Evolutionary conservation across 768 basidiomycete genomes (phyloP).

Genomic region (Cantharellus anzutake): DNA sequence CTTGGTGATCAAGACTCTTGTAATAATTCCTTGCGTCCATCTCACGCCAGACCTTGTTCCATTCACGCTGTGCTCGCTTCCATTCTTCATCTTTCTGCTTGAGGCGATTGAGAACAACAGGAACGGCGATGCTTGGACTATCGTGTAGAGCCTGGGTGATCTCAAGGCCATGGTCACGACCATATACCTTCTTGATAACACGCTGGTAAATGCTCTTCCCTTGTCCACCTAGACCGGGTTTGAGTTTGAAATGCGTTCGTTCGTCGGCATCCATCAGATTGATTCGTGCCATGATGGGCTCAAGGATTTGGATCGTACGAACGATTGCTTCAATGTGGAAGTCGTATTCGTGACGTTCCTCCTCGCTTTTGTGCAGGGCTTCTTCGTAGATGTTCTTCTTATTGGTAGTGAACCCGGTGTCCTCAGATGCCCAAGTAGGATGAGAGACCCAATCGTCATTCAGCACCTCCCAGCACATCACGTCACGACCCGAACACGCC

Average conservation of each 20-base stretch:
- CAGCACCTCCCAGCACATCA: conserved; percentile 85
- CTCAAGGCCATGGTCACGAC: conserved; percentile 53
- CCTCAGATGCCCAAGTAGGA: conserved; percentile 95
- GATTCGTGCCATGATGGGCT: conserved; percentile 70
- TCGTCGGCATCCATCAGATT: conserved; percentile 83
- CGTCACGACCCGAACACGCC: conserved; percentile 86
- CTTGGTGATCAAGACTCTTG: conserved; percentile 93
- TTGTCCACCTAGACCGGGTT: conserved; percentile 74
- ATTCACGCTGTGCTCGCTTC: conserved; percentile 84
- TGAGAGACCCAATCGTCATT: conserved; percentile 99
- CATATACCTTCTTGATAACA: conserved; percentile 87
- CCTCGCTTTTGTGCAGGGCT: conserved; percentile 88
- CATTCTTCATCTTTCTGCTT: conserved; percentile 96
- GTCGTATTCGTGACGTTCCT: conserved; percentile 95
- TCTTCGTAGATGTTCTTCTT: conserved; percentile 97
- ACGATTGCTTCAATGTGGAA: conserved; percentile 82
- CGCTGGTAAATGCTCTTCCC: conserved; percentile 80
- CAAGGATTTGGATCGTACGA: conserved; percentile 79
- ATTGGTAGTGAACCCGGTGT: conserved; percentile 82
- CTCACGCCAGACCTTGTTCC: conserved; percentile 93
- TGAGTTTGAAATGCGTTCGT: conserved; percentile 58
- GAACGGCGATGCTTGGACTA: conserved; percentile 73
- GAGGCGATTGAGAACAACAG: conserved; percentile 73
- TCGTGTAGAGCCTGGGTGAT: conserved; percentile 80
- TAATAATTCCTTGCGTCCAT: conserved; percentile 96